Conservation (phyloP, 768 basidiomycete genomes). For the Kondoa malvinella region DNA sequence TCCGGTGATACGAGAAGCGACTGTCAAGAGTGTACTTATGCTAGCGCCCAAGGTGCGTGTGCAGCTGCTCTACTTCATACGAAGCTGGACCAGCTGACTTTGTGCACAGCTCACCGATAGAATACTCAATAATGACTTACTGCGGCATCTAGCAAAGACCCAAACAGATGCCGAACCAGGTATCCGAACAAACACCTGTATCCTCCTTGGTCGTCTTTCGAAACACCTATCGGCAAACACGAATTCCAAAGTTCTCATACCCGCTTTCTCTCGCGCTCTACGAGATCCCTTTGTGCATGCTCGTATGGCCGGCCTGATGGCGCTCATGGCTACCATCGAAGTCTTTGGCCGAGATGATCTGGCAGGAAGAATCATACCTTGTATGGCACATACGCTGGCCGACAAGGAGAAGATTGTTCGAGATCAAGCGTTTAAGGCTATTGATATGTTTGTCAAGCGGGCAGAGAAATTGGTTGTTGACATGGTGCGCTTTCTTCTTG, state of each 20-base stretch:
- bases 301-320: constrained; percentile 83
- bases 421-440: constrained; percentile 87
- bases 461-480: constrained; percentile 59
- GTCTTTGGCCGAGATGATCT: constrained; percentile 76
- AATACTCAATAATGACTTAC: constrained; percentile 85
- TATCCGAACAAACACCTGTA: constrained; percentile 93
- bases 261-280: constrained; percentile 74
- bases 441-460: constrained; percentile 69
- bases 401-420: constrained; percentile 93
- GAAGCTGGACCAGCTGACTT: background rate
- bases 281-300: constrained; percentile 87
- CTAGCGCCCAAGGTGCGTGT: constrained; percentile 62
- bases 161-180: constrained; percentile 85
- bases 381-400: constrained; percentile 57
- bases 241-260: constrained; percentile 88
- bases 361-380: constrained; percentile 75
- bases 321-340: constrained; percentile 83
- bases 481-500: constrained; percentile 46
- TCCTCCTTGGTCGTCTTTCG: constrained; percentile 78
- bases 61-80: background rate
- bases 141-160: constrained; percentile 77
- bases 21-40: constrained; percentile 67
- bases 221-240: constrained; percentile 71
- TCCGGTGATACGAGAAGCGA: constrained; percentile 82
- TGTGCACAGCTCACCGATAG: constrained; percentile 59